phyloP scores from a whole-genome alignment of 2,329 filamentous ascomycete genomes.

The Eurotiales sp. region DNA sequence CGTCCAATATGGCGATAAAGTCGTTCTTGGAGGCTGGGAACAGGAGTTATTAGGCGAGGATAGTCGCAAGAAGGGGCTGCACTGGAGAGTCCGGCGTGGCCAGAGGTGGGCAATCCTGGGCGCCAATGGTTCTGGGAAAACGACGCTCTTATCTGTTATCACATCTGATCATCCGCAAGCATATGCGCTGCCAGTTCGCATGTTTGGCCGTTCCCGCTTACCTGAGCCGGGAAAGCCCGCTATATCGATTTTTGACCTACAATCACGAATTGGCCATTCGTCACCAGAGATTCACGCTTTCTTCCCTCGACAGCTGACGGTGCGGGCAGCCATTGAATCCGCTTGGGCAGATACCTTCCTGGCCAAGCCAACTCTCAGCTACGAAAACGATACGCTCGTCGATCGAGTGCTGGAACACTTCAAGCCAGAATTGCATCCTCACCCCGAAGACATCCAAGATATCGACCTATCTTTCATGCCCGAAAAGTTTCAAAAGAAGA shows the following conservation, averaged over 20 bases:
- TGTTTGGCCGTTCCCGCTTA: slow-evolving; percentile 79
- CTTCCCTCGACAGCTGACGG: slow-evolving; percentile 73
- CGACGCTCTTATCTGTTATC: slow-evolving; percentile 85
- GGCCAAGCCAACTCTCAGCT: slow-evolving; percentile 62
- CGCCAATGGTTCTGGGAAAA: slow-evolving; percentile 91
- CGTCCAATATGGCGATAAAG: slow-evolving; percentile 74
- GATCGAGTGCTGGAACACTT: slow-evolving; percentile 74
- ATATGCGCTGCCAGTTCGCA: slow-evolving; percentile 79
- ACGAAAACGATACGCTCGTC: slow-evolving; percentile 56
- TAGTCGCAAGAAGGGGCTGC: slow-evolving; percentile 56
- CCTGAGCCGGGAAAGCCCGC: slow-evolving; percentile 68
- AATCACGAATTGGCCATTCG: slow-evolving; percentile 83
- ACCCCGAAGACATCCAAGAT: slow-evolving; percentile 1
- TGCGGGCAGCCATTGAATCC: slow-evolving; percentile 73
- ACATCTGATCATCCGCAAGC: slow-evolving; percentile 95
- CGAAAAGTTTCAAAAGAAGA: not conserved
- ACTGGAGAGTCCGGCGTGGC: slow-evolving; percentile 78
- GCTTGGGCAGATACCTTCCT: slow-evolving; percentile 89
- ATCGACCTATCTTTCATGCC: slow-evolving; percentile 13
- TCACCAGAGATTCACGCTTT: slow-evolving; percentile 92
- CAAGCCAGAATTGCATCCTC: slow-evolving; percentile 67
- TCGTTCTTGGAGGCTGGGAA: slow-evolving; percentile 77
- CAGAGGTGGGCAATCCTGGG: slow-evolving; percentile 92
- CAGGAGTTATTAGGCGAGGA: slow-evolving; percentile 52
- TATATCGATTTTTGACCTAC: slow-evolving; percentile 89